These are phyloP conservation scores for Podaxis sp. DNA, from an alignment of 768 basidiomycete species.

Conservation along the genomic window DNA sequence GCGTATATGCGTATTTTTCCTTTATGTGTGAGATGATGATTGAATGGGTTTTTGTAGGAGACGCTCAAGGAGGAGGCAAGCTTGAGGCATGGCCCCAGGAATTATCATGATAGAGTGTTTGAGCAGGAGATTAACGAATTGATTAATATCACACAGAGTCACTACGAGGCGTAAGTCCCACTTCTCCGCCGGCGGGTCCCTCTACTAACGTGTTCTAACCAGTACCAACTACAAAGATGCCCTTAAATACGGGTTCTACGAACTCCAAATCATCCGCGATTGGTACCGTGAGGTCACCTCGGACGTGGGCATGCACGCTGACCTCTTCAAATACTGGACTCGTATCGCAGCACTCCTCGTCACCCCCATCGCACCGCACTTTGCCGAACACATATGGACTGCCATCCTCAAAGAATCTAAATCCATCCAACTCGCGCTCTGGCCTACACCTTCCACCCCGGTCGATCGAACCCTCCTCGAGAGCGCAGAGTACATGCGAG, in stretches of 20 bases:
- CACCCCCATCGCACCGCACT: conserved; percentile 90
- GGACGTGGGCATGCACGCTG: conserved; percentile 88
- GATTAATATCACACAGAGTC: conserved; percentile 76
- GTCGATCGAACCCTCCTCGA: conserved; percentile 71
- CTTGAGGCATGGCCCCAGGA: conserved; percentile 71
- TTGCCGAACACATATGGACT: conserved; percentile 88
- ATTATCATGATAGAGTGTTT: conserved; percentile 89
- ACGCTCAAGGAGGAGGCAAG: conserved; percentile 70
- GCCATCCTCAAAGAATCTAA: conserved; percentile 67
- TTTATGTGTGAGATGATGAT: background rate
- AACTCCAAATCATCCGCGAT: conserved; percentile 87
- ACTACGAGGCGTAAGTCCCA: conserved; percentile 76
- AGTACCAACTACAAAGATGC: conserved; percentile 97
- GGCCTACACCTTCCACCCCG: conserved; percentile 66
- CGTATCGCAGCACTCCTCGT: conserved; percentile 76
- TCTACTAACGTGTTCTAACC: background rate
- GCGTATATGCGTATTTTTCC: background rate
- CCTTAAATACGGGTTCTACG: conserved; percentile 93
- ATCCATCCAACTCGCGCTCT: conserved; percentile 81
- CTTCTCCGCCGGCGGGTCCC: background rate
- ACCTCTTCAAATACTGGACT: conserved; percentile 86
- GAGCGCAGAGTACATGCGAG: conserved; percentile 82
- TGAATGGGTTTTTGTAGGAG: conserved; percentile 49
- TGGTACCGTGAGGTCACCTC: conserved; percentile 94
- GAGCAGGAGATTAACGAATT: conserved; percentile 88